Base-by-base conservation (phyloP, 768 basidiomycete species). In the Boletus vermiculosoides region DNA sequence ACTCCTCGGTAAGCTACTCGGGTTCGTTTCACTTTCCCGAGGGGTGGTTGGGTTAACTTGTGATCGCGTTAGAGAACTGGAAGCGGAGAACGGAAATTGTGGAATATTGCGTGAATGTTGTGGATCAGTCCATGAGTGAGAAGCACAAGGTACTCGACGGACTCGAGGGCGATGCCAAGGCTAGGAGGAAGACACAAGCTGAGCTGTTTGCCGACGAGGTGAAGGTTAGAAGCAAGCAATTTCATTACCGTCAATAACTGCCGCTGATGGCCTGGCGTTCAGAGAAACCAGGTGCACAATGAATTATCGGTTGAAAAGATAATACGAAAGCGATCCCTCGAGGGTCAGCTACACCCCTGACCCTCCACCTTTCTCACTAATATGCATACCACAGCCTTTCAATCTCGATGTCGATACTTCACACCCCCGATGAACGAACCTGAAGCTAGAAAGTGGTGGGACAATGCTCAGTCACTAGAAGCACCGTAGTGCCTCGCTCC, bases 401-500 rank as follows among this genome's bases (percentile, higher is more conserved):
- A 79, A 56, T 80, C 87, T 45, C 86, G 90, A 49, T 94, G 91
- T 75, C 83, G 81, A 67, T 92, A 87, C 69, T 94, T 92, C 70
- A 75, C 78, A 49, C 88, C 89, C 8, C 86, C 90, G 33, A 62
- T 69, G 54, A 76, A 80, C 16, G 86, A 88, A 64, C 72, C 62
- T 39, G 86, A 88, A 58, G 78, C 80, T 6, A 78, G 77, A 40
- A 75, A 76, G 66, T 77, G 82, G 74, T 87, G 84, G 85, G 77
- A 84, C 37, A 63, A 69, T 54, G 77, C 72, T 28, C 67, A 62
- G 56, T 67, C 67, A 67, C 71, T 60, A 57, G 71, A 73, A 71
- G 58, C 65, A 64, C 59, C 50, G 36, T 73, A 72, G 72, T 57
- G 62, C 69, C 50, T 58, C 58, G 55, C 51, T 60, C 69, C 70